Evolutionary conservation across 768 basidiomycete species (phyloP), one percentile per base, ranked within the genome.

Genomic region (Coprinopsis strossmayeri): DNA sequence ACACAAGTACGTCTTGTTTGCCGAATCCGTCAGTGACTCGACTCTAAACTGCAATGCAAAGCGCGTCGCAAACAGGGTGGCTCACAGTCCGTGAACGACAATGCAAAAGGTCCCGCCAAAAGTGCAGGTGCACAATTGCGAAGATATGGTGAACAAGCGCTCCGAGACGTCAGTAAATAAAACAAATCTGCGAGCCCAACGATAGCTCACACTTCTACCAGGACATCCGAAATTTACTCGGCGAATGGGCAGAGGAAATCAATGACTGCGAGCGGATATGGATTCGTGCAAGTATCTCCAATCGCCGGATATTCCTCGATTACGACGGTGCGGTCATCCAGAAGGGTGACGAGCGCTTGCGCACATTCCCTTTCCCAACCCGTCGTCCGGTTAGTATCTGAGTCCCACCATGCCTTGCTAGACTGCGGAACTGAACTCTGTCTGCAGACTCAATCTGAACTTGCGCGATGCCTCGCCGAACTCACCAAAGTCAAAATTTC

Each of bases 21-120:
- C 45, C 32, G 39, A 20, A 32, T 17, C 39, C 24, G 23, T 24
- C 25, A 45, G 39, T 48, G 52, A 54, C 57, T 45, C 3, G 57
- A 45, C n/a, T 37, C 11, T 17, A 26, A 11, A 42, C 18, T 50
- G 7, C 30, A 32, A 7, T 7, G 30, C 15, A 32, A 10, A 98
- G 95, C 96, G 26, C 91, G 96, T 54, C 76, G 91, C 55, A 98
- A 98, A 63, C 96, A 99, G 71, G 96, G 96, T 65, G 96, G 96
- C 0, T 87, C 90, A 1, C 96, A 99, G 67, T 82, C 85, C 1
- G 53, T 84, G 2, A 94, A 98, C 55, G 96, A 99, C 65, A 90
- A 92, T 47, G 77, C 92, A 3, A 97, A 96, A 67, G 91, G 89
- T 1, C 80, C 81, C 49, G 96, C 96, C 0, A 87, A 91, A 58